Evolutionary conservation across 257 asterid species (phyloP).

Genomic region (Ocimum tenuiflorum): DNA sequence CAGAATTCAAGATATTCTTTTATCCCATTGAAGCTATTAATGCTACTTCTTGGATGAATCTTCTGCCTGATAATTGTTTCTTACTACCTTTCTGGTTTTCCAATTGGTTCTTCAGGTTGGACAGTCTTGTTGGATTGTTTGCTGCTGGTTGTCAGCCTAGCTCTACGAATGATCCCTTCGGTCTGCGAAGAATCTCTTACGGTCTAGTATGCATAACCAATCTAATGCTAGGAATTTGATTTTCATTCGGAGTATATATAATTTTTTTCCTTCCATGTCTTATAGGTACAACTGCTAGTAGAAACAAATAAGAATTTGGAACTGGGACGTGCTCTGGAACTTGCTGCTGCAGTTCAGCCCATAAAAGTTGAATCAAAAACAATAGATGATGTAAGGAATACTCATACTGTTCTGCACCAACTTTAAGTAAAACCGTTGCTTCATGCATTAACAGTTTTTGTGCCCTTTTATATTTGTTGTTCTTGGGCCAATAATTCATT

Average conservation of each 20-base stretch:
- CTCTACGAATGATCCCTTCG: constrained; percentile 86
- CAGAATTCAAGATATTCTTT: neutral
- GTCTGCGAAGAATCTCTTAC: constrained; percentile 84
- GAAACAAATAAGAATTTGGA: constrained; percentile 69
- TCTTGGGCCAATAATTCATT: neutral
- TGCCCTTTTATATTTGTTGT: neutral
- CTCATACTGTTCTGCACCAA: constrained; percentile 2
- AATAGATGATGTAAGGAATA: constrained; percentile 56
- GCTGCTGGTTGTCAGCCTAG: constrained; percentile 98
- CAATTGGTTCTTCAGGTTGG: constrained; percentile 56
- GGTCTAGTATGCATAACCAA: constrained; percentile 55
- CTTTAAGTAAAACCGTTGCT: constrained; percentile 1
- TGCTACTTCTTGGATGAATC: constrained; percentile 12
- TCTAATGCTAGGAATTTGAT: constrained; percentile 3
- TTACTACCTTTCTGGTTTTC: neutral
- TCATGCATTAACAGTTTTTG: constrained; percentile 6
- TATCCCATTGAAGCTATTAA: neutral
- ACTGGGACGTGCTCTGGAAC: constrained; percentile 62
- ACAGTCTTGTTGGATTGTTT: constrained; percentile 89
- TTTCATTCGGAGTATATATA: constrained; percentile 13
- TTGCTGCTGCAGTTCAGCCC: constrained; percentile 92
- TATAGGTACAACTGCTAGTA: constrained; percentile 82
- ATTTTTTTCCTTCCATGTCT: constrained; percentile 18
- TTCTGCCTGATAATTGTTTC: constrained; percentile 8
- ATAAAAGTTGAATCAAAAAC: constrained; percentile 51